Conservation (phyloP, 768 basidiomycete species). For the Leccinum aurantiacum region DNA sequence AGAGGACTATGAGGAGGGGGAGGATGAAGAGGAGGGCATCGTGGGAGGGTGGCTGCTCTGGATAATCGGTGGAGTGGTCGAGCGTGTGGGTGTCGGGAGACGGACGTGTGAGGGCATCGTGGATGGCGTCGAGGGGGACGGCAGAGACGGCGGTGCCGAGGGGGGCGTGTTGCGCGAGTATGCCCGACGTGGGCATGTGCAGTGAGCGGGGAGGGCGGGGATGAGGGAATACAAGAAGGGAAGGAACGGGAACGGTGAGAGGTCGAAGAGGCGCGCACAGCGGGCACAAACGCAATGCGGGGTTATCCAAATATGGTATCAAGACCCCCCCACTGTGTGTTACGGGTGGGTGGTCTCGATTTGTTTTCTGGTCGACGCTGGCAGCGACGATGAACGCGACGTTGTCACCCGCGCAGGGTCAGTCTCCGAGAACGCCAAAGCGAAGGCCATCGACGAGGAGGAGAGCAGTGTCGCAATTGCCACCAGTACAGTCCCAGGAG, state of each 20-base stretch:
- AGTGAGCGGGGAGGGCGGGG: neutral
- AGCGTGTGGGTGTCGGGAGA: constrained; percentile 4
- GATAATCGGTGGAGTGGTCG: constrained; percentile 13
- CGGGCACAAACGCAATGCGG: constrained; percentile 19
- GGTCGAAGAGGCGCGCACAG: neutral
- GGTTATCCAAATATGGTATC: constrained; percentile 11
- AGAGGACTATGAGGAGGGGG: constrained; percentile 90
- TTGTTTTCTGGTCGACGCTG: constrained; percentile 2
- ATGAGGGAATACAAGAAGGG: neutral
- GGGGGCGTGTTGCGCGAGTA: neutral
- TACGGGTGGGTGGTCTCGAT: constrained; percentile 7
- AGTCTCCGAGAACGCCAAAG: constrained; percentile 50
- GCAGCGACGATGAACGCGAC: constrained; percentile 42
- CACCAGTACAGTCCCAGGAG: constrained; percentile 51
- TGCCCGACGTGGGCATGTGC: constrained; percentile 11
- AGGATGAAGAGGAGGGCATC: constrained; percentile 85
- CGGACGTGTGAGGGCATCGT: constrained; percentile 2
- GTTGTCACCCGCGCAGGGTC: constrained; percentile 42
- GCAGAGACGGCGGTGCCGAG: constrained; percentile 6
- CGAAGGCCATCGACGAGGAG: constrained; percentile 57
- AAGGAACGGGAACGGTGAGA: neutral
- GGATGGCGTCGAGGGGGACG: constrained; percentile 7
- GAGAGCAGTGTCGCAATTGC: constrained; percentile 59
- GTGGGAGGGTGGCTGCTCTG: constrained; percentile 34
- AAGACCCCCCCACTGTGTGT: constrained; percentile 8